Percentiles rank a stretch among this genome's conserved stretches.
Conservation (phyloP, 2,329 filamentous ascomycete species). For the Exophiala sp. region DNA sequence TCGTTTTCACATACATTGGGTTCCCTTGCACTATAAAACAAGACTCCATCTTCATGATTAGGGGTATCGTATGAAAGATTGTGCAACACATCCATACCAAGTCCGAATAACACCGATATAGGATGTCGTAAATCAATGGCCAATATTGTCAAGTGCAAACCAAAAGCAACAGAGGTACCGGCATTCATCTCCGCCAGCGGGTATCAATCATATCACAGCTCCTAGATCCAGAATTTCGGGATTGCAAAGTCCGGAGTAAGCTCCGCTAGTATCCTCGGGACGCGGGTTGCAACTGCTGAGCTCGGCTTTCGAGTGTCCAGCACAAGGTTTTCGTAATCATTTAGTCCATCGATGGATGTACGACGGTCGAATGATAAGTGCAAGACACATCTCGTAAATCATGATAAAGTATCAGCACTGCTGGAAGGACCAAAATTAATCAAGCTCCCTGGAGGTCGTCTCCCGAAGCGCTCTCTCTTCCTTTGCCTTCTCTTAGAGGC, state of each 20-base stretch:
- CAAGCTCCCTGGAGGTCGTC: slow-evolving; percentile 11
- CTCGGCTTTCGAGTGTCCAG: no score
- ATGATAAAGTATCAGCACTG: slow-evolving; percentile 21
- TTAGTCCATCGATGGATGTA: neutral
- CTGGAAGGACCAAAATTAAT: slow-evolving; percentile 10
- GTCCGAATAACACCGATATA: neutral
- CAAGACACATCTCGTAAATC: neutral
- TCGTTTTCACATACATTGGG: no score
- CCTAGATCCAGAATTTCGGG: no score
- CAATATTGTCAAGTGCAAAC: neutral
- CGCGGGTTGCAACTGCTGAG: no score
- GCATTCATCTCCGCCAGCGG: no score
- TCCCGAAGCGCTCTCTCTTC: slow-evolving; percentile 24
- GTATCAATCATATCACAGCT: no score
- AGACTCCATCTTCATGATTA: neutral
- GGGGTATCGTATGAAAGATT: neutral
- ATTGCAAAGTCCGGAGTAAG: no score
- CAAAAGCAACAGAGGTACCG: neutral
- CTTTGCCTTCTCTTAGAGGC: slow-evolving; percentile 45
- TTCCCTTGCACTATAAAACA: neutral
- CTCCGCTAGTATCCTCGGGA: no score
- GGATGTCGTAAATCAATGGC: neutral
- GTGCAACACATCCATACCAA: neutral
- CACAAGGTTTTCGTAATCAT: neutral
- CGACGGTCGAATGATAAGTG: neutral